A percentile compares a stretch with the other conserved stretches of the same genome.
Evolutionary conservation across 106 monocot genomes (phyloP).

Genomic region (Agapanthus africanus): DNA sequence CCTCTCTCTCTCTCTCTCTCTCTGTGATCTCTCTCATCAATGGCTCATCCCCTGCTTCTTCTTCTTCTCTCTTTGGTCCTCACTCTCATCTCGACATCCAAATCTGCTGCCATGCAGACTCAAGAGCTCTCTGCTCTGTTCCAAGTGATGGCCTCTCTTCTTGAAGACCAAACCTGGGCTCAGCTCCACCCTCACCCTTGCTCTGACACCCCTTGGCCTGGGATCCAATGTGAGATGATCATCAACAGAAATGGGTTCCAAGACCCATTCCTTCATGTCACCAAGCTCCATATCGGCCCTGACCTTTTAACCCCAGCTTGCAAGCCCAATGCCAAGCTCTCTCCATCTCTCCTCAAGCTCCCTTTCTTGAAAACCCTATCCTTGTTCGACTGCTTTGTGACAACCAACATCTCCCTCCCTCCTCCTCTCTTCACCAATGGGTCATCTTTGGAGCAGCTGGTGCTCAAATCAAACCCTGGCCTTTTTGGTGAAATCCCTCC

Average conservation of each 20-base stretch:
- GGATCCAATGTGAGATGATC: conserved; percentile 54
- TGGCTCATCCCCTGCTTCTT: background rate
- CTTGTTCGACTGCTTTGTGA: conserved; percentile 49
- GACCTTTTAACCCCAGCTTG: conserved; percentile 49
- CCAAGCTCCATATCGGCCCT: conserved; percentile 53
- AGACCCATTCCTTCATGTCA: conserved; percentile 41
- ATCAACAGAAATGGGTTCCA: background rate
- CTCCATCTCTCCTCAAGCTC: conserved; percentile 31
- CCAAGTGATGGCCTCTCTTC: conserved; percentile 31
- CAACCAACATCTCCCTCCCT: conserved; percentile 15
- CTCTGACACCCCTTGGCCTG: conserved; percentile 70
- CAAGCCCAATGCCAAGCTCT: conserved; percentile 34
- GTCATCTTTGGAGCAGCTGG: conserved; percentile 50
- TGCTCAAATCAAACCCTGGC: conserved; percentile 53
- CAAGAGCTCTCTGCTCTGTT: conserved; percentile 33
- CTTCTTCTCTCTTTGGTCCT: background rate
- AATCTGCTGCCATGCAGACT: conserved; percentile 11
- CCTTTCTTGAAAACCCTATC: conserved; percentile 60
- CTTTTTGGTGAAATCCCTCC: conserved; percentile 42
- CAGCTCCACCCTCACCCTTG: conserved; percentile 59
- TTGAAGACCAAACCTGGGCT: conserved; percentile 43
- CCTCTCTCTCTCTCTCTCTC: no score
- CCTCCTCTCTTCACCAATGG: conserved; percentile 42
- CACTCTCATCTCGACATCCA: background rate
- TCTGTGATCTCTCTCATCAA: conserved; percentile 5